Evolutionary conservation across 106 monocot genomes (phyloP), one percentile per base, ranked within the genome.

Genomic region (Apostasia shenzhenica): DNA sequence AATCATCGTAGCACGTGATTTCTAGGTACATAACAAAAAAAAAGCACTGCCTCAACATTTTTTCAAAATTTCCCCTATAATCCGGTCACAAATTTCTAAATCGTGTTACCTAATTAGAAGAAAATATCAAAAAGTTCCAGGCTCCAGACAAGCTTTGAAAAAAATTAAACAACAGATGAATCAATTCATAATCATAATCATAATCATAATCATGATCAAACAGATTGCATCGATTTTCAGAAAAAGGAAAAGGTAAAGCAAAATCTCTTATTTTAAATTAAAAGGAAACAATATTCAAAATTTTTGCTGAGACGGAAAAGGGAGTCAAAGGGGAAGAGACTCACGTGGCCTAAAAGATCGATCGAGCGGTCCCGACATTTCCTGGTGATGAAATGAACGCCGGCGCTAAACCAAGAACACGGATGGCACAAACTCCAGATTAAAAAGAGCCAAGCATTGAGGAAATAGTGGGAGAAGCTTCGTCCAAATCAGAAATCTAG

Each of bases 321-420:
- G 61, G 40, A 49, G n/a, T 63, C 45, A n/a, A 48, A 10, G 48
- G 7, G 37, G 7, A 6, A 8, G 48, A 5, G 3, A 14, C 65
- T 65, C 65, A 65, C 65, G 48, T 65, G 65, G 65, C 65, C 48
- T 65, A 43, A 59, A 46, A 39, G 59, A 60, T 13, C 71, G 58
- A 71, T 71, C 71, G 9, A 71, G 71, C 71, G 71, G 59, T 14
- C 71, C 71, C 37, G 71, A 71, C 71, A 71, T 71, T 70, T 65
- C 43, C 6, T 48, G 26, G 48, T 14, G 26, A 49, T 2, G 26
- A n/a, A 65, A 49, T 2, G 37, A 65, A 14, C 48, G 2, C 48
- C 2, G 48, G 48, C n/a, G 4, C 2, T 46, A 65, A 65, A 65
- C 65, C n/a, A 65, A 8, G 41, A 38, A 59, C 37, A 41, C 2